Percentiles rank a stretch among this genome's conserved stretches.
phyloP scores from a whole-genome alignment of 2,329 filamentous ascomycete genomes.

The Penicillium decumbens region DNA sequence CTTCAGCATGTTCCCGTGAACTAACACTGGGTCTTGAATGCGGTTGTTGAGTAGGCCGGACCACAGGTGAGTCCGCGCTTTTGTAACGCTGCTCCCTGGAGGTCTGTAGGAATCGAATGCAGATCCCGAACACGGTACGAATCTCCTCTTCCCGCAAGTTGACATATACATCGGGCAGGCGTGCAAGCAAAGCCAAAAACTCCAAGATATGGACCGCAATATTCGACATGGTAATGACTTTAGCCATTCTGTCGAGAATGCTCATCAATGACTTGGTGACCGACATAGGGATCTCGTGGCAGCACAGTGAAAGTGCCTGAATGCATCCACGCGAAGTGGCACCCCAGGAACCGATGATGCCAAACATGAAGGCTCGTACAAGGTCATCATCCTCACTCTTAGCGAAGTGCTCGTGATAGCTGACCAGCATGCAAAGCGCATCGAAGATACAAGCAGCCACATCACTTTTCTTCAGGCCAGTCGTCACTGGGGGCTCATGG shows the following conservation, averaged over 20 bases:
- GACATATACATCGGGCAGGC: constrained; percentile 76
- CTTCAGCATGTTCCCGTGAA: constrained; percentile 39
- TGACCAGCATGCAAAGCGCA: constrained; percentile 77
- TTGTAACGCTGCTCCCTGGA: constrained; percentile 59
- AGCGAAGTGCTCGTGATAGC: constrained; percentile 80
- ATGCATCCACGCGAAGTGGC: constrained; percentile 88
- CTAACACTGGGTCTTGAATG: constrained; percentile 41
- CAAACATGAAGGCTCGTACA: constrained; percentile 77
- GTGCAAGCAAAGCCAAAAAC: constrained; percentile 83
- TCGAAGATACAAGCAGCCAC: constrained; percentile 86
- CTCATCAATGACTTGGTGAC: constrained; percentile 79
- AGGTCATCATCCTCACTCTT: constrained; percentile 86
- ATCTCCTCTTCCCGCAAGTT: constrained; percentile 91
- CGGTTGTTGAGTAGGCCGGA: constrained; percentile 34
- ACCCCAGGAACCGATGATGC: constrained; percentile 72
- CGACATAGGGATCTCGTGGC: constrained; percentile 84
- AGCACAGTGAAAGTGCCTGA: constrained; percentile 89
- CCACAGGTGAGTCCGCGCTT: constrained; percentile 27
- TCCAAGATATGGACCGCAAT: constrained; percentile 94
- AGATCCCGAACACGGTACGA: constrained; percentile 90
- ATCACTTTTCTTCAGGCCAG: constrained; percentile 78
- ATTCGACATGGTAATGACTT: constrained; percentile 88
- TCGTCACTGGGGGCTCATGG: constrained; percentile 72
- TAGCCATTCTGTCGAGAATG: constrained; percentile 88
- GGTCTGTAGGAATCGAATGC: constrained; percentile 87